Percentiles rank a stretch among this genome's conserved stretches.
Evolutionary conservation across 495 filamentous ascomycete genomes (phyloP).

Genomic region (Letharia columbiana): DNA sequence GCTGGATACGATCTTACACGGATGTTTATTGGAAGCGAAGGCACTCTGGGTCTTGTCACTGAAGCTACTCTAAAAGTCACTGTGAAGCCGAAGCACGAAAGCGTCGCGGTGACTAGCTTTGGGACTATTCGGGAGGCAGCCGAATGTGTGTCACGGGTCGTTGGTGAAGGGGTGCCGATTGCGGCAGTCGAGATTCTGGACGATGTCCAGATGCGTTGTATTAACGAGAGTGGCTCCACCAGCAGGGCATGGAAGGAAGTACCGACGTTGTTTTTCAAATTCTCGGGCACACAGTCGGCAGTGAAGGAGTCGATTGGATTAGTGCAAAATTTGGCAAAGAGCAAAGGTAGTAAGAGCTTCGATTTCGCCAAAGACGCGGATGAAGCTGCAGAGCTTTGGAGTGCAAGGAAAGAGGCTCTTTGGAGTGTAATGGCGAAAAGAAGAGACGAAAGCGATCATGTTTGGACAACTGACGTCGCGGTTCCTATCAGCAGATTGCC

Average conservation of each 20-base stretch:
- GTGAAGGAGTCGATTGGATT: conserved; percentile 59
- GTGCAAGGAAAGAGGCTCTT: conserved; percentile 63
- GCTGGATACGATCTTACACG: conserved; percentile 75
- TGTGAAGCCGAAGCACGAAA: conserved; percentile 60
- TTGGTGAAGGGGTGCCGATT: conserved; percentile 64
- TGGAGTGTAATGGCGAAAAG: conserved; percentile 68
- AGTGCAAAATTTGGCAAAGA: conserved; percentile 56
- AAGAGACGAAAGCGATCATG: conserved; percentile 52
- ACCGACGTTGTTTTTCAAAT: conserved; percentile 81
- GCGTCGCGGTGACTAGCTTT: conserved; percentile 70
- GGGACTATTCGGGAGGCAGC: conserved; percentile 65
- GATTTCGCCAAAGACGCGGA: conserved; percentile 60
- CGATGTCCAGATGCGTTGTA: conserved; percentile 70
- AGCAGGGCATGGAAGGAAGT: conserved; percentile 62
- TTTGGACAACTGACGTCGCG: conserved; percentile 81
- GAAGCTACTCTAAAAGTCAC: conserved; percentile 69
- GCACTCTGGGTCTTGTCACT: conserved; percentile 69
- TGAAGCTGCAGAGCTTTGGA: conserved; percentile 67
- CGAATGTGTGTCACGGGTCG: conserved; percentile 56
- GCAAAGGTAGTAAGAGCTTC: conserved; percentile 52
- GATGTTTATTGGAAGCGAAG: conserved; percentile 70
- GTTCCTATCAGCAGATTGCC: conserved; percentile 67
- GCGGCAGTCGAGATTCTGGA: conserved; percentile 80
- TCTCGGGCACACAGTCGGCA: conserved; percentile 59
- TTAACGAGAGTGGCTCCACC: conserved; percentile 64